Conservation (phyloP, 2,329 filamentous ascomycete species). For the Claviceps fusiformis region DNA sequence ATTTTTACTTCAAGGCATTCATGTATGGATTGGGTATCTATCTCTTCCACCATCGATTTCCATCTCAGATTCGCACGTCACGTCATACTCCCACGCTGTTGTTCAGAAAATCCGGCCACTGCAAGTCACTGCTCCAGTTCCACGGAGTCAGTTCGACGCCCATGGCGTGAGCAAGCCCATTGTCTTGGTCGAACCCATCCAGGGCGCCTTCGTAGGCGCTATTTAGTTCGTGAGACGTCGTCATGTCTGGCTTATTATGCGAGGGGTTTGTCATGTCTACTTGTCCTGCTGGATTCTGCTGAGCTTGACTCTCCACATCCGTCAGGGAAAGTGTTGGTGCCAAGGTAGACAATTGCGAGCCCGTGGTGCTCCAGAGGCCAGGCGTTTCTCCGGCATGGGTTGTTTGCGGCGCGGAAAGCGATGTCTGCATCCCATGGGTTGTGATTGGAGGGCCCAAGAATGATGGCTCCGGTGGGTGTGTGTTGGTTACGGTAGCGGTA, state of each 20-base stretch:
- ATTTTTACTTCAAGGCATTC: too few species aligned
- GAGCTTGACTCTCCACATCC: too few species aligned
- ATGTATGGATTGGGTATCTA: too few species aligned
- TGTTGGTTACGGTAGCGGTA: not conserved
- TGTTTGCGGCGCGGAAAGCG: not conserved
- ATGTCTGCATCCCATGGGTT: not conserved
- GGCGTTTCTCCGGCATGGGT: not conserved
- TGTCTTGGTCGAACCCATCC: slow-evolving; percentile 31
- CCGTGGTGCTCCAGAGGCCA: not conserved
- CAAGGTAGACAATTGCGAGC: too few species aligned
- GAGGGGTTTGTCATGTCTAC: too few species aligned
- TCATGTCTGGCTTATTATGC: not conserved
- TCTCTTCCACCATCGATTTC: too few species aligned
- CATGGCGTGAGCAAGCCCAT: slow-evolving; percentile 28
- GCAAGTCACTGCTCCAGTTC: slow-evolving; percentile 20
- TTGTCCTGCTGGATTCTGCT: too few species aligned
- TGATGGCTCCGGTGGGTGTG: not conserved
- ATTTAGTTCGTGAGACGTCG: slow-evolving; percentile 25
- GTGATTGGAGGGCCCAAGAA: not conserved
- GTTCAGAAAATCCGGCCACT: slow-evolving; percentile 19
- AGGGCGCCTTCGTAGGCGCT: slow-evolving; percentile 36
- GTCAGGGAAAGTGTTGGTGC: too few species aligned
- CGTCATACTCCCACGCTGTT: slow-evolving; percentile 17
- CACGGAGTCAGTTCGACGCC: slow-evolving; percentile 26
- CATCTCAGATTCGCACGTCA: too few species aligned